Evolutionary conservation across 2,329 filamentous ascomycete genomes (phyloP).

Genomic region (Fonsecaea pedrosoi): DNA sequence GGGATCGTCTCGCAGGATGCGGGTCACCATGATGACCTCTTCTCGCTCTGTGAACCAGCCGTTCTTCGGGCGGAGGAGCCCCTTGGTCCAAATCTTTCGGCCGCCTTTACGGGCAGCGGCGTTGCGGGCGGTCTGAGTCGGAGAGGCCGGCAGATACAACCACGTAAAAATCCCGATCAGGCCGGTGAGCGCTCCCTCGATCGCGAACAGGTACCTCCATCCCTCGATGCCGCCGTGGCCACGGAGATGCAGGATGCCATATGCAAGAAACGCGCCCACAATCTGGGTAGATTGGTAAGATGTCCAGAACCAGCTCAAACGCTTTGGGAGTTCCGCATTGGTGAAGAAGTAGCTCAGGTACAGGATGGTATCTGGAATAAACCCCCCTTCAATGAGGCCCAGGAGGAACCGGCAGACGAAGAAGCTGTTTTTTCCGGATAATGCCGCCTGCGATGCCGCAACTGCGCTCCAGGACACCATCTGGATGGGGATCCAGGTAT

Average conservation of each 20-base stretch:
- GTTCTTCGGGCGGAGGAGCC: constrained; percentile 46
- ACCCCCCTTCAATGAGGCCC: constrained; percentile 60
- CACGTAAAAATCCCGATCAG: constrained; percentile 63
- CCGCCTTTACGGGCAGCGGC: constrained; percentile 42
- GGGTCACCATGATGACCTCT: constrained; percentile 67
- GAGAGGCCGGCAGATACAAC: constrained; percentile 68
- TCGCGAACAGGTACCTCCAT: constrained; percentile 50
- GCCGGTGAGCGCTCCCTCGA: constrained; percentile 55
- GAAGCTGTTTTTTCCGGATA: constrained; percentile 50
- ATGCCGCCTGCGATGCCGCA: constrained; percentile 53
- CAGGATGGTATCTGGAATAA: constrained; percentile 55
- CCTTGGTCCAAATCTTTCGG: constrained; percentile 55
- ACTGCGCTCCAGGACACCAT: constrained; percentile 61
- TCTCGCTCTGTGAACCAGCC: constrained; percentile 68
- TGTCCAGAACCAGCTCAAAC: constrained; percentile 75
- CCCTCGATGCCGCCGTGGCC: constrained; percentile 55
- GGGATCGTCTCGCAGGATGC: constrained; percentile 65
- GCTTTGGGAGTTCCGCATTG: constrained; percentile 69
- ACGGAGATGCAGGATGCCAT: constrained; percentile 46
- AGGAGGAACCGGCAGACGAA: constrained; percentile 52
- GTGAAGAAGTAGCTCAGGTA: constrained; percentile 71
- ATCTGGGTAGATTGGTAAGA: constrained; percentile 54
- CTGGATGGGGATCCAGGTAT: constrained; percentile 62
- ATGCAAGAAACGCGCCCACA: constrained; percentile 38
- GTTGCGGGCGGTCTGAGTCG: constrained; percentile 65